A percentile compares a stretch with the other conserved stretches of the same genome.
Evolutionary conservation across 1,139 yeast species (phyloP).

Genomic region (Yamadazyma dushanensis): DNA sequence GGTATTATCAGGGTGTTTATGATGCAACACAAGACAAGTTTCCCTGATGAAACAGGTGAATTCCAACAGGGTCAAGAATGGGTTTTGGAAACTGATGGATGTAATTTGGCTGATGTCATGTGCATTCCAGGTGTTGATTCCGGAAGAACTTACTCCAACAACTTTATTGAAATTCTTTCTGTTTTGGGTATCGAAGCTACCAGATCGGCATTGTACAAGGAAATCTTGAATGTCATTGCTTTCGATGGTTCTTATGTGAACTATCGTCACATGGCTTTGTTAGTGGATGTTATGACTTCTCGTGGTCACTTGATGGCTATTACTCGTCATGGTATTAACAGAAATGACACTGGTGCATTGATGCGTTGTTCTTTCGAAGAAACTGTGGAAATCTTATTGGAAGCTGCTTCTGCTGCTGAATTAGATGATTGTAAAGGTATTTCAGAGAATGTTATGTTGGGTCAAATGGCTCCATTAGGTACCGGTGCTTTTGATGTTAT

Average conservation of each 20-base stretch:
- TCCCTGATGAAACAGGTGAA: constrained; percentile 83
- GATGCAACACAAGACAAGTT: constrained; percentile 88
- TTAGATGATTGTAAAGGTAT: constrained; percentile 98
- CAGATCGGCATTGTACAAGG: constrained; percentile 88
- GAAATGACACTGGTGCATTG: constrained; percentile 97
- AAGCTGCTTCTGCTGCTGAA: constrained; percentile 98
- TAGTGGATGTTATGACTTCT: constrained; percentile 98
- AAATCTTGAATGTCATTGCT: constrained; percentile 94
- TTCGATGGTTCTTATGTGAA: constrained; percentile 99
- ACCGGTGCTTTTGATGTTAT: constrained; percentile 97
- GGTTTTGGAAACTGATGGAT: constrained; percentile 99
- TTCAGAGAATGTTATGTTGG: constrained; percentile 95
- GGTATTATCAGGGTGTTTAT: constrained; percentile 89
- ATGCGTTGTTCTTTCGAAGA: constrained; percentile 99
- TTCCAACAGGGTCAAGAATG: constrained; percentile 89
- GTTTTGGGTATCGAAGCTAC: constrained; percentile 99
- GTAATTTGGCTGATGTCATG: constrained; percentile 92
- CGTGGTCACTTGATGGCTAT: constrained; percentile 99
- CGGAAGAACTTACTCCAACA: constrained; percentile 86
- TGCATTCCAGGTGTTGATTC: constrained; percentile 94
- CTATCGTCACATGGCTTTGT: constrained; percentile 95
- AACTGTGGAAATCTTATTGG: constrained; percentile 94
- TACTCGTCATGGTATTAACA: constrained; percentile 98
- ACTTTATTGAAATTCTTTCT: constrained; percentile 91
- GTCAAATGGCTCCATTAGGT: constrained; percentile 98